Percentiles rank a stretch among this genome's conserved stretches.
Evolutionary conservation across 202 grass and related monocot species (phyloP).

Genomic region (Panicum hallii): DNA sequence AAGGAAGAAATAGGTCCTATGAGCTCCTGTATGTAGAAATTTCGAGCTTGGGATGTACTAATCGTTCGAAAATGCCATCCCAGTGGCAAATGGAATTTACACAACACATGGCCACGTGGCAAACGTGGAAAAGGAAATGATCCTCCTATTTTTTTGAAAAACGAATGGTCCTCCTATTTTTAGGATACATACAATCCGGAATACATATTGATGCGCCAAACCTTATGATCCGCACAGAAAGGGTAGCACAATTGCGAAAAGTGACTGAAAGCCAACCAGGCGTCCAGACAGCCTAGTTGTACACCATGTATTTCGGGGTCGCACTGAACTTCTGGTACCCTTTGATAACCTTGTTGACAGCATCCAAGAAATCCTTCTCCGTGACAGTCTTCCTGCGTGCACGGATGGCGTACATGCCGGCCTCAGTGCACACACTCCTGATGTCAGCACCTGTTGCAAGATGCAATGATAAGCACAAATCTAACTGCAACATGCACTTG

Average conservation of each 20-base stretch:
- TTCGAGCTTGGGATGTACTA: no score
- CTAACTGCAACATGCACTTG: neutral
- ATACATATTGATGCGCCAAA: neutral
- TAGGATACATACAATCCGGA: neutral
- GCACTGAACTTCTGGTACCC: constrained; percentile 95
- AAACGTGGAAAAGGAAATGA: neutral
- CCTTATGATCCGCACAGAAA: neutral
- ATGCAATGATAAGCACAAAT: neutral
- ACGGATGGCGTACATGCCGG: constrained; percentile 88
- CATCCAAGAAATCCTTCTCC: constrained; percentile 87
- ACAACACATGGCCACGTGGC: no score
- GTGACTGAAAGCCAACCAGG: neutral
- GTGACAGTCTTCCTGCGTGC: constrained; percentile 91
- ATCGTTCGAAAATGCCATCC: no score
- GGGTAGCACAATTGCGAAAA: neutral
- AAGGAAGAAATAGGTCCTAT: no score
- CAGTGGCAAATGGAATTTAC: no score
- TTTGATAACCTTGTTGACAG: constrained; percentile 95
- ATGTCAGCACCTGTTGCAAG: constrained; percentile 77
- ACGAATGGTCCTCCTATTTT: neutral
- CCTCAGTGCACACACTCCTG: constrained; percentile 90
- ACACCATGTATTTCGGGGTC: constrained; percentile 95
- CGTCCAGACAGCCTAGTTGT: constrained; percentile 55
- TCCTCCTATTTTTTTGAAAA: neutral
- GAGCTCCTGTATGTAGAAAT: no score